Base-by-base conservation (phyloP, 192 early-diverging fungal genomes). In the Gamsiella multidivaricata region DNA sequence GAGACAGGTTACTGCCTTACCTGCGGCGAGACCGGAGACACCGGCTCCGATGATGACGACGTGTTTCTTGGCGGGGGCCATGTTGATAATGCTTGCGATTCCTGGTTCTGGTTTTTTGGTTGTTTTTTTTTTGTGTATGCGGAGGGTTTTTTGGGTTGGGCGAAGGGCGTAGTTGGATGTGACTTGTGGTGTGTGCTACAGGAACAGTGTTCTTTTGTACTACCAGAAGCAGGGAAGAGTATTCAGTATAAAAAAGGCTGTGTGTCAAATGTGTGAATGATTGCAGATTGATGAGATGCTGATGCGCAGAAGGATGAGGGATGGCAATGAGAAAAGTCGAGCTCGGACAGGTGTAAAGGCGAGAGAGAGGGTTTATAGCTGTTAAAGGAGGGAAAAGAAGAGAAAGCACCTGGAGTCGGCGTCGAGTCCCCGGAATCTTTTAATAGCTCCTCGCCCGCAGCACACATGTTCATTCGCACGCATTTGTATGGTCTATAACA, bases 1-100 rank as follows among this genome's bases (percentile, higher is more conserved):
- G 32, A 37, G 34, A 55, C 32, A 32, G 5, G 54, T 32, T n/a
- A n/a, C 2, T n/a, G 7, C 18, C 55, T 67, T 81, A 73, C 69
- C 79, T 58, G 79, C 79, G 28, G 79, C 64, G 32, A 81, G 63
- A 23, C 79, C 79, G 15, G 79, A 70, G 59, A 81, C 75, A 51
- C 79, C 79, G 42, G 79, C 79, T 31, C 79, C 79, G 42, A 81
- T 69, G 60, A 81, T 68, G 17, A 81, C 59, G 49, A 81, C 56
- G 43, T 68, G 71, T 47, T 68, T 69, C 54, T 69, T 78, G 12
- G 32, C 18, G 12, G 32, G 54, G 14, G 36, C 66, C 65, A 68
- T 69, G 28, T 14, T 41, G 20, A 20, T 34, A 32, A 49, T n/a
- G 45, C 10, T 5, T 9, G 9, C 9, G 17, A 18, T 46, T 12